phyloP scores from a whole-genome alignment of 2,329 filamentous ascomycete genomes.

The Aureobasidium mangrovei region DNA sequence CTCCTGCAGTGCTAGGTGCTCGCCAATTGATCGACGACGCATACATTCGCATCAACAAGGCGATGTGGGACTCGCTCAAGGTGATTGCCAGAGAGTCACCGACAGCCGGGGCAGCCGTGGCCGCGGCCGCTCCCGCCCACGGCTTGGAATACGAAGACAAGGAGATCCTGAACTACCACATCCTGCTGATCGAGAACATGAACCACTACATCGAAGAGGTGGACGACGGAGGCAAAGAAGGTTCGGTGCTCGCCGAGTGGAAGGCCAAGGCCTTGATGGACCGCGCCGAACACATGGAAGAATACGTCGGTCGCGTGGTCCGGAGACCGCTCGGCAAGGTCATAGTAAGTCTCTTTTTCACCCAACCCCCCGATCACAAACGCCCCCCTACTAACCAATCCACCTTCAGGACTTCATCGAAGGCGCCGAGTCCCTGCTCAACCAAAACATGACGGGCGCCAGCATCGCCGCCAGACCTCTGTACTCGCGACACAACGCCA shows the following conservation, averaged over 20 bases:
- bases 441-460: slow-evolving; percentile 38
- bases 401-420: slow-evolving; percentile 65
- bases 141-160: slow-evolving; percentile 75
- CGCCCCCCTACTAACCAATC: not conserved
- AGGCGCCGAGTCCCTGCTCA: slow-evolving; percentile 66
- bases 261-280: slow-evolving; percentile 67
- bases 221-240: slow-evolving; percentile 52
- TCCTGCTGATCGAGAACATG: slow-evolving; percentile 97
- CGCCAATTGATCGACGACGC: slow-evolving; percentile 74
- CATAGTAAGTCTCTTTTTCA: slow-evolving; percentile 39
- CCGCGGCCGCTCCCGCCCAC: slow-evolving; percentile 32
- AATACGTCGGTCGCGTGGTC: slow-evolving; percentile 84
- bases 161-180: slow-evolving; percentile 93
- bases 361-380: not conserved
- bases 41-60: slow-evolving; percentile 80
- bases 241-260: slow-evolving; percentile 76
- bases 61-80: slow-evolving; percentile 95
- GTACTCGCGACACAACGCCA: slow-evolving; percentile 73
- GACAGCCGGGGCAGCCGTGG: slow-evolving; percentile 44
- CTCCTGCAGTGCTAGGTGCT: slow-evolving; percentile 48
- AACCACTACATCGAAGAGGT: slow-evolving; percentile 94
- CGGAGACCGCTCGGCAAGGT: slow-evolving; percentile 82
- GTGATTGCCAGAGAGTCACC: slow-evolving; percentile 75
- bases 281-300: slow-evolving; percentile 74
- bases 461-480: slow-evolving; percentile 70